Base-by-base conservation (phyloP, 2,329 filamentous ascomycete genomes). In the Colletotrichum costaricense region DNA sequence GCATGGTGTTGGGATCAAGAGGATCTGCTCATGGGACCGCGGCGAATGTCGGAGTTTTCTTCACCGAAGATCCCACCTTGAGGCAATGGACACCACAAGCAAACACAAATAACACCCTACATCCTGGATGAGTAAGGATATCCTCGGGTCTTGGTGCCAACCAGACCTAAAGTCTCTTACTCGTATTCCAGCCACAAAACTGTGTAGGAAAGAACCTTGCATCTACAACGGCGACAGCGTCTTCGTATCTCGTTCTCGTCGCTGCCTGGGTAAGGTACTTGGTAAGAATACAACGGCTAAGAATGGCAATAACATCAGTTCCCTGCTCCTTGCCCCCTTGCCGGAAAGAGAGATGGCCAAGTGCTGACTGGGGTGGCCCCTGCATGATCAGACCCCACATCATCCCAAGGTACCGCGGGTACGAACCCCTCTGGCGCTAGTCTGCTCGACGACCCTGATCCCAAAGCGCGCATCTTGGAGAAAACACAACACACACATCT, bases 381-480 rank as follows among this genome's bases (percentile, higher is more conserved):
- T 72, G 65, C 66, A 38, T 33, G 33, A 19, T 2, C 5, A 22
- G 22, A 26, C 58, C 57, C 62, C 57, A 68, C 63, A n/a, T 57
- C 24, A 38, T 26, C 56, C 57, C 4, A 49, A 49, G 42, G 42
- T 49, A 49, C 8, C 57, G 8, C 8, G 19, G 42, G 42, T 49
- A 49, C 42, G 42, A 69, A 22, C 19, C 57, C 26, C 30, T 46
- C 16, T n/a, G 16, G 19, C 49, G 11, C 68, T 52, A 63, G 56
- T 7, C 38, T 42, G 38, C 38, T 42, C 16, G 38, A 42, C 38
- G 38, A 67, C 64, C 69, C 64, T 49, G 63, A 63, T 72, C 56
- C 57, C 69, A 38, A 28, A 52, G 49, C 69, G 22, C 63, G 24
- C 64, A 72, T 54, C 65, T 63, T 63, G 57, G n/a, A 26, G 65